phyloP scores from a whole-genome alignment of 345 rosid genomes.

The Aquilaria yunnanensis region DNA sequence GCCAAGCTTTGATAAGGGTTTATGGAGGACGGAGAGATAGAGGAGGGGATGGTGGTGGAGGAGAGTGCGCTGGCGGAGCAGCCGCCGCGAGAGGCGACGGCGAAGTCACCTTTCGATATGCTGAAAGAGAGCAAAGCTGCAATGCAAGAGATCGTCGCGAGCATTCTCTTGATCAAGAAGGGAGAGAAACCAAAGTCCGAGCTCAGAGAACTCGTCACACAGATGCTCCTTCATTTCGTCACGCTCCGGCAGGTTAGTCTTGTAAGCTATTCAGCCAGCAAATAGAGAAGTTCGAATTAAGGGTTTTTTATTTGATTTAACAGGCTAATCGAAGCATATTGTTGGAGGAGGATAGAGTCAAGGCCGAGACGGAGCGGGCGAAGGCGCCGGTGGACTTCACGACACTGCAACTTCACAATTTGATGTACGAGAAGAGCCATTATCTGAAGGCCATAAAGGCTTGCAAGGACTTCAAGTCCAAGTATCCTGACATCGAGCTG shows the following conservation, averaged over 20 bases:
- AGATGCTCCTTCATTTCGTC: constrained; percentile 79
- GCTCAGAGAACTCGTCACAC: constrained; percentile 71
- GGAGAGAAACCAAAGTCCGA: constrained; percentile 50
- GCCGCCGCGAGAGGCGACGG: constrained; percentile 24
- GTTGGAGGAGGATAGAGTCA: constrained; percentile 67
- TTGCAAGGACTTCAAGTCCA: constrained; percentile 79
- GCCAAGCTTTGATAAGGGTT: no score
- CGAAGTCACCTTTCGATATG: constrained; percentile 51
- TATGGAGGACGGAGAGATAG: constrained; percentile 98
- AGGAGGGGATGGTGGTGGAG: constrained; percentile 54
- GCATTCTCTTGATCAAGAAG: constrained; percentile 54
- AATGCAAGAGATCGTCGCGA: constrained; percentile 64
- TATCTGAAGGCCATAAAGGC: constrained; percentile 80
- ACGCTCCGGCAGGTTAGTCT: constrained; percentile 69
- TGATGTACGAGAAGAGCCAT: constrained; percentile 92
- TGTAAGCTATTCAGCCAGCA: background rate
- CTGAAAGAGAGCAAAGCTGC: constrained; percentile 68
- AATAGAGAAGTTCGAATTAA: constrained; percentile 1
- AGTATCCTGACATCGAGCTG: constrained; percentile 74
- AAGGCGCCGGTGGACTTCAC: constrained; percentile 80
- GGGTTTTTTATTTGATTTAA: constrained; percentile 13
- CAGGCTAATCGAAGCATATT: constrained; percentile 77
- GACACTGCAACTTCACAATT: constrained; percentile 71
- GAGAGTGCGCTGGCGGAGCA: constrained; percentile 15
- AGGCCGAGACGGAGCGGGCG: constrained; percentile 60